These are phyloP conservation scores for Syzygium aromaticum DNA, from an alignment of 345 rosid genomes.

Conservation along the genomic window DNA sequence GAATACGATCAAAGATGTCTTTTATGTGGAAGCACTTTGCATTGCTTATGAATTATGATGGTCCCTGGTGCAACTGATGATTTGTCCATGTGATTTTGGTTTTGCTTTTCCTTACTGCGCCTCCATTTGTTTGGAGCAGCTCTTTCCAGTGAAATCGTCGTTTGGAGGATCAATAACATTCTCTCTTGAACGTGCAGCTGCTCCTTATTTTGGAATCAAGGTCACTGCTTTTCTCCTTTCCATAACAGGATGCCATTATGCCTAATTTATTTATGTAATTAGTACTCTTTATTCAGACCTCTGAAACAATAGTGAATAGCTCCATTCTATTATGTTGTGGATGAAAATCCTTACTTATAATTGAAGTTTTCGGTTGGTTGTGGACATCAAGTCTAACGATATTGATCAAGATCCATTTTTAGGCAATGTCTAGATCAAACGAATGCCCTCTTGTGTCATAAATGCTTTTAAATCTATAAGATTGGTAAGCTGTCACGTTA, in stretches of 20 bases:
- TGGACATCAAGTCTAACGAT: neutral
- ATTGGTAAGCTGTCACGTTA: neutral
- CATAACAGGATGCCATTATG: neutral
- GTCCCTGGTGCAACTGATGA: neutral
- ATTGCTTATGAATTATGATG: neutral
- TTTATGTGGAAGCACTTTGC: neutral
- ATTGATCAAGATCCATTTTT: neutral
- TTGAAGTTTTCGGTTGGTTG: neutral
- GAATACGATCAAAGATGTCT: neutral
- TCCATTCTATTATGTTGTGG: neutral
- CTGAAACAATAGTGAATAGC: neutral
- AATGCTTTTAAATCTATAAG: neutral
- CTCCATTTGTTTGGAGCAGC: constrained; percentile 23
- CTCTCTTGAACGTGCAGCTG: constrained; percentile 90
- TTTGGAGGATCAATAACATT: constrained; percentile 45
- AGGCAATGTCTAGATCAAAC: neutral
- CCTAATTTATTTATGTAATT: neutral
- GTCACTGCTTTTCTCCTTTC: constrained; percentile 16
- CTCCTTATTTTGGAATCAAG: constrained; percentile 89
- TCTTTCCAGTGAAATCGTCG: constrained; percentile 69
- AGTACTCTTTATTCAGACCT: neutral
- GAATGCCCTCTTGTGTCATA: neutral
- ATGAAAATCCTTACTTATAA: neutral
- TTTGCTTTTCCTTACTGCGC: neutral
- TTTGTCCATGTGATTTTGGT: neutral